These are phyloP conservation scores for Schizonepeta tenuifolia DNA, from an alignment of 257 asterid species.

Conservation along the genomic window DNA sequence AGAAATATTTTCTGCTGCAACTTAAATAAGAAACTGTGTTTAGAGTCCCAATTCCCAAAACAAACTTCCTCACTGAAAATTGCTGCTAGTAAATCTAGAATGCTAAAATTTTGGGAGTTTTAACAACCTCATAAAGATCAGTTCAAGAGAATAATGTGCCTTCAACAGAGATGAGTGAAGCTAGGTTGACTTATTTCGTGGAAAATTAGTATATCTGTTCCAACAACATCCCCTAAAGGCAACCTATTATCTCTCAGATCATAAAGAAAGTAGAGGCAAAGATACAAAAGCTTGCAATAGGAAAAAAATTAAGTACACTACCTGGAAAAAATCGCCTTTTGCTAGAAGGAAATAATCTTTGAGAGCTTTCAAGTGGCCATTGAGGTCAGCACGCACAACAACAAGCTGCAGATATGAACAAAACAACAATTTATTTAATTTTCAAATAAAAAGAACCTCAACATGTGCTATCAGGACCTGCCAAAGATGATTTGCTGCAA, in stretches of 20 bases:
- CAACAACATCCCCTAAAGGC: conserved; percentile 16
- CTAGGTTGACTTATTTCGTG: conserved; percentile 14
- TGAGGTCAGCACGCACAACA: conserved; percentile 97
- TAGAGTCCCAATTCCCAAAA: not conserved
- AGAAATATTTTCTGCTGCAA: conserved; percentile 20
- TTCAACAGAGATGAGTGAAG: conserved; percentile 26
- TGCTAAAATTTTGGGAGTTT: not conserved
- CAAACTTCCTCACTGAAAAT: not conserved
- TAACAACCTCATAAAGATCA: conserved; percentile 17
- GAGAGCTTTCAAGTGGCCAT: conserved; percentile 97
- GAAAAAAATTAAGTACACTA: conserved; percentile 32
- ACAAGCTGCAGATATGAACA: conserved; percentile 74
- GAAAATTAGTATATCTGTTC: not conserved
- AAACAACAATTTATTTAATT: conserved; percentile 29
- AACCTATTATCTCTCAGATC: conserved; percentile 12
- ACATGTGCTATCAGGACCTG: conserved; percentile 59
- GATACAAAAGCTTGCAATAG: conserved; percentile 25
- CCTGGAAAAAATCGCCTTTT: conserved; percentile 99
- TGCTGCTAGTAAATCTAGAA: conserved; percentile 14
- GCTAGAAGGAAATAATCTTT: conserved; percentile 98
- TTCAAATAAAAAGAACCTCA: conserved; percentile 26
- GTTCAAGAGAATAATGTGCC: conserved; percentile 20
- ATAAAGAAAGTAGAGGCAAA: conserved; percentile 18
- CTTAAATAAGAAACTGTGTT: not conserved
- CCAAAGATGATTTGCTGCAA: conserved; percentile 99